Base-by-base conservation (phyloP, 768 basidiomycete genomes). In the Auriscalpium orientale region DNA sequence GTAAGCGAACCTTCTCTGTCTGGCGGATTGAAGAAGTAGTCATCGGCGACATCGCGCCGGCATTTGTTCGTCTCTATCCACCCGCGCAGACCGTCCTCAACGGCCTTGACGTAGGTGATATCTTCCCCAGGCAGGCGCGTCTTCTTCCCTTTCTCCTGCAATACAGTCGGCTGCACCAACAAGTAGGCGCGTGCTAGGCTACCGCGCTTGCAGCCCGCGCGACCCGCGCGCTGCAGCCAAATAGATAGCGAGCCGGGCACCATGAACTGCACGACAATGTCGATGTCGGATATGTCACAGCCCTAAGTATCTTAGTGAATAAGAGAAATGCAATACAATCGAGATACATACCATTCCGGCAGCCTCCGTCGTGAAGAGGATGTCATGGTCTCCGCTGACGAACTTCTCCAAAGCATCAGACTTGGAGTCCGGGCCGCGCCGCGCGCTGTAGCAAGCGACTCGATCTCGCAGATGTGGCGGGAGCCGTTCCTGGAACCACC, bases 1-100 rank as follows among this genome's bases (percentile, higher is more conserved):
- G 22, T 28, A 28, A 28, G 22, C 22, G 22, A 11, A 50, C 33
- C 15, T 35, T 50, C 15, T 34, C 28, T 28, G 33, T 36, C 36
- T 2, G 59, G 57, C 10, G 67, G 71, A 56, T 72, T 74, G 13
- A 63, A 38, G 51, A 72, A 76, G 49, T 71, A 70, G 45, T 57
- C 46, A 56, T 73, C 65, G 0, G 65, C 28, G 1, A 72, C 48
- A 12, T 67, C 63, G 2, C 67, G 59, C 1, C 71, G 65, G 57
- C 72, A 74, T 0, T 33, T 44, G n/a, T 35, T 44, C 0, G 65
- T 60, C 20, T 63, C 61, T 21, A 74, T 68, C 64, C 68, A 74
- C 33, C 52, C 52, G 1, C 68, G 60, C 51, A 74, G 47, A 8
- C 52, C 55, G 2, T 62, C 58, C 35, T 75, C 71, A 1, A 74